These are phyloP conservation scores for Ormosia emarginata DNA, from an alignment of 306 rosid species.

Conservation along the genomic window DNA sequence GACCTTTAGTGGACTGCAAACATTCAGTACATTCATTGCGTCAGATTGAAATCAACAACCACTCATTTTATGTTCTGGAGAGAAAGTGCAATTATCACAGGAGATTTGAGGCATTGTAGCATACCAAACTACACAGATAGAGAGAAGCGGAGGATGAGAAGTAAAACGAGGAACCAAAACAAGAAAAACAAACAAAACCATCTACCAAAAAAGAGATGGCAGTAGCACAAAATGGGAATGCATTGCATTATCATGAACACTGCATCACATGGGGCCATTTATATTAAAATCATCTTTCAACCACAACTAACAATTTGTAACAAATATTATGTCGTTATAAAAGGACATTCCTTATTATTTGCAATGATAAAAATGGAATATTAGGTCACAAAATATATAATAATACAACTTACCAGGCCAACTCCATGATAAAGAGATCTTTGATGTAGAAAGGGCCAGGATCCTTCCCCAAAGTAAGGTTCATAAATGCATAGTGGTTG, in stretches of 20 bases:
- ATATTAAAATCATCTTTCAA: not conserved
- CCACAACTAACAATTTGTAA: not conserved
- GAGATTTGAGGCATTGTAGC: not conserved
- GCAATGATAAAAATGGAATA: not conserved
- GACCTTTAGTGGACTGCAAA: conserved; percentile 79
- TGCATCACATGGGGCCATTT: not conserved
- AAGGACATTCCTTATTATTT: not conserved
- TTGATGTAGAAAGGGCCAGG: conserved; percentile 89
- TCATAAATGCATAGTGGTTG: conserved; percentile 91
- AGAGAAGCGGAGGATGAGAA: not conserved
- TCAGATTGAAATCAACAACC: conserved; percentile 6
- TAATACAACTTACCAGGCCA: conserved; percentile 53
- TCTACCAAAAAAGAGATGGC: not conserved
- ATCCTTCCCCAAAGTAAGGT: conserved; percentile 91
- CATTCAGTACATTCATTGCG: conserved; percentile 15
- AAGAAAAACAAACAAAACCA: not conserved
- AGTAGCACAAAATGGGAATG: not conserved
- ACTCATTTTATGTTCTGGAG: not conserved
- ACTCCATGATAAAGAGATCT: conserved; percentile 86
- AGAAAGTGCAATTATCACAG: not conserved
- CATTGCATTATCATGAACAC: not conserved
- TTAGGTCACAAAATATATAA: not conserved
- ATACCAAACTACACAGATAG: not conserved
- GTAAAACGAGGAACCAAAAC: not conserved
- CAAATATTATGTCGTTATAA: not conserved